These are phyloP conservation scores for Aspergillus kassunensis DNA, from an alignment of 495 filamentous ascomycete species.

Conservation along the genomic window DNA sequence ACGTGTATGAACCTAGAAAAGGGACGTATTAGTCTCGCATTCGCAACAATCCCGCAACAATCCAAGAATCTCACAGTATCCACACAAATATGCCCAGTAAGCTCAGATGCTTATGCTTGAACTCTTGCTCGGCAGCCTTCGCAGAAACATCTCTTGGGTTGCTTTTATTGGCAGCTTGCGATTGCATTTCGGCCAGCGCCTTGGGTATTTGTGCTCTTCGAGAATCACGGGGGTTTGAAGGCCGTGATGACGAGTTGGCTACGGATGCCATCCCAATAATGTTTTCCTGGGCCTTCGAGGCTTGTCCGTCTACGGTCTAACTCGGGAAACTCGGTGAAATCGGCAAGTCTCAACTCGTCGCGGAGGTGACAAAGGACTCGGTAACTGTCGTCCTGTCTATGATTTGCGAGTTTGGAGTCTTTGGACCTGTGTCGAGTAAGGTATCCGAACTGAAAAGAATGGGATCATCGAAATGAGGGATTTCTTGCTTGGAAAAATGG, in stretches of 20 bases:
- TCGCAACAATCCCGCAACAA: not conserved
- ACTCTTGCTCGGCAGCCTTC: constrained; percentile 33
- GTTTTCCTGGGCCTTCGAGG: not conserved
- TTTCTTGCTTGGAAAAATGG: not conserved
- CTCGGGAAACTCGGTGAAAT: not conserved
- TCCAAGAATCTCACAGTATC: constrained; percentile 36
- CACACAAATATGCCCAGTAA: constrained; percentile 40
- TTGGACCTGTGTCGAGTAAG: no score
- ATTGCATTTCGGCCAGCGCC: constrained; percentile 15
- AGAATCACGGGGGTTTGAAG: constrained; percentile 11
- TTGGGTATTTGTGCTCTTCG: constrained; percentile 17
- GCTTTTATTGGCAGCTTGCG: constrained; percentile 16
- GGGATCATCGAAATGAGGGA: not conserved
- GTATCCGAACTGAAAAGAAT: not conserved
- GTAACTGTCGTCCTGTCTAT: not conserved
- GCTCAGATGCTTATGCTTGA: constrained; percentile 39
- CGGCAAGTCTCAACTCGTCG: not conserved
- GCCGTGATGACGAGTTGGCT: constrained; percentile 1
- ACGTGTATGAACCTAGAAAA: constrained; percentile 62
- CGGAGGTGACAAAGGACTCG: not conserved
- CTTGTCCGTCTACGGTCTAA: constrained; percentile 9
- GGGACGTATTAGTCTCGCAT: constrained; percentile 3
- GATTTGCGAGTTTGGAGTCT: not conserved
- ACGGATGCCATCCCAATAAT: constrained; percentile 12
- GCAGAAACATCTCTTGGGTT: constrained; percentile 22